These are phyloP conservation scores for Balamuthia mandrillaris DNA, from an alignment of 208 protist species.

Conservation along the genomic window DNA sequence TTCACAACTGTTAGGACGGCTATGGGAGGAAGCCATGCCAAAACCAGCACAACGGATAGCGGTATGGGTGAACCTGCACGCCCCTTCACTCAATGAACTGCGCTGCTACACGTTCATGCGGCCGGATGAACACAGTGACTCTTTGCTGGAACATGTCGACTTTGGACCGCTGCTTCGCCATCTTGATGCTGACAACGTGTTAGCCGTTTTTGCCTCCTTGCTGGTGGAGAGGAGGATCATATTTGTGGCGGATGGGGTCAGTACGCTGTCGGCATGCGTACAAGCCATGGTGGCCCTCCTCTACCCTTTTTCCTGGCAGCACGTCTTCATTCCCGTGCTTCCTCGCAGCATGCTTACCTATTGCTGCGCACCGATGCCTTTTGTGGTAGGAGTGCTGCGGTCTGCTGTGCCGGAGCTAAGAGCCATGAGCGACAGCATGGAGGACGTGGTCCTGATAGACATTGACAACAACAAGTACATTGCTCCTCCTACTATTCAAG, in stretches of 20 bases:
- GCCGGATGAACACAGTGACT: constrained; percentile 29
- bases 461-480: constrained; percentile 28
- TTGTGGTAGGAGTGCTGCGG: constrained; percentile 12
- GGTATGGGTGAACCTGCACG: not conserved
- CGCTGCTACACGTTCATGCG: not conserved
- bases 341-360: constrained; percentile 4
- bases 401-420: not conserved
- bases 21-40: not conserved
- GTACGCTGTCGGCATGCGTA: constrained; percentile 15
- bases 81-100: not conserved
- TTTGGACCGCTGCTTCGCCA: not conserved
- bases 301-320: constrained; percentile 35
- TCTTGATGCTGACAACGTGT: not conserved
- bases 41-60: not conserved
- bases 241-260: not conserved
- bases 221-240: not conserved
- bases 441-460: constrained; percentile 13
- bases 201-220: not conserved
- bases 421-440: constrained; percentile 2
- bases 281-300: not conserved
- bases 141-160: constrained; percentile 34
- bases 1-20: too few species aligned
- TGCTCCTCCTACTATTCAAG: not conserved
- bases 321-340: constrained; percentile 41
- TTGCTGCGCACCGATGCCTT: constrained; percentile 41